These are phyloP conservation scores for Boletus rubroflammeus DNA, from an alignment of 768 basidiomycete species.

Conservation along the genomic window DNA sequence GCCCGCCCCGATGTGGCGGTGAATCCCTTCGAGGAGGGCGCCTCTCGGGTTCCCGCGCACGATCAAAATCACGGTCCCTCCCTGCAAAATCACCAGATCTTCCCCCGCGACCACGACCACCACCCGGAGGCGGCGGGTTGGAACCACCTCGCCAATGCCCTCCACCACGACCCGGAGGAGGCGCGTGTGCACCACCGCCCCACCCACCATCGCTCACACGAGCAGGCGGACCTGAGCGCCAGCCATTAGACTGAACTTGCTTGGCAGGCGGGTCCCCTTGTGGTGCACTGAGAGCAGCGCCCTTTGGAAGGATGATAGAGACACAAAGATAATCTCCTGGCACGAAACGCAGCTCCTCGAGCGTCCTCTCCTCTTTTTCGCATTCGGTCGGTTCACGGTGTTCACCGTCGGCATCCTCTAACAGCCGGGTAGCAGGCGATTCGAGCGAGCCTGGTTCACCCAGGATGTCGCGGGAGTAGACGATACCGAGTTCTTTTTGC, in stretches of 20 bases:
- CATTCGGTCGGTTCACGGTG: conserved; percentile 36
- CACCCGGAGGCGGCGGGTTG: conserved; percentile 41
- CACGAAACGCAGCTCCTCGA: conserved; percentile 76
- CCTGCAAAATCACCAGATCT: conserved; percentile 32
- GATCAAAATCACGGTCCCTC: conserved; percentile 36
- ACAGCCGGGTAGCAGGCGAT: conserved; percentile 54
- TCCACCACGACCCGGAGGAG: conserved; percentile 46
- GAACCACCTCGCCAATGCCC: conserved; percentile 79
- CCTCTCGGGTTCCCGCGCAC: conserved; percentile 42
- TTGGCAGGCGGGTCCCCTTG: conserved; percentile 44
- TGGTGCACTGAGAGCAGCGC: conserved; percentile 39
- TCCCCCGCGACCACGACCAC: conserved; percentile 44
- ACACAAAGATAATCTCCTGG: conserved; percentile 79
- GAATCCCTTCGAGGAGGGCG: conserved; percentile 51
- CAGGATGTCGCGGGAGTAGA: conserved; percentile 81
- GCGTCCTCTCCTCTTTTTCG: conserved; percentile 62
- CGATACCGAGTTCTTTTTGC: conserved; percentile 75
- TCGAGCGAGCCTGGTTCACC: conserved; percentile 70
- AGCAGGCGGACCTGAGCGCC: conserved; percentile 35
- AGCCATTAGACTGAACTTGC: conserved; percentile 34
- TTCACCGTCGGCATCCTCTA: conserved; percentile 45
- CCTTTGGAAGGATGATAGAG: conserved; percentile 73
- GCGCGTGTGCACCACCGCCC: conserved; percentile 38
- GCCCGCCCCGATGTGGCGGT: conserved; percentile 44
- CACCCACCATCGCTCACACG: conserved; percentile 48